phyloP scores from a whole-genome alignment of 805 yeast species.

The Komagataella ulmi region DNA sequence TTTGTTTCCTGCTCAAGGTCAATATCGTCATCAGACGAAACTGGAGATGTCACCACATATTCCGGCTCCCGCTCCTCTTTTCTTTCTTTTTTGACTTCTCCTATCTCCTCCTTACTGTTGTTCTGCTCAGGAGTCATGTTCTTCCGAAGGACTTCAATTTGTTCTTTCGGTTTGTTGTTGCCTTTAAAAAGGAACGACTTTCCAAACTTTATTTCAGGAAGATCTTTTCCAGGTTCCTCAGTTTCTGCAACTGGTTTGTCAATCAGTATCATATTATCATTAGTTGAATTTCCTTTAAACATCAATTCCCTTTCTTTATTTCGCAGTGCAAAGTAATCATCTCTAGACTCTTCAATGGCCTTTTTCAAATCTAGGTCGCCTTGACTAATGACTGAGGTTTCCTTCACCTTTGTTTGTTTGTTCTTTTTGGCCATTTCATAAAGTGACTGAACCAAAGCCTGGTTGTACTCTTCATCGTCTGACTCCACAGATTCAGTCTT shows the following conservation, averaged over 20 bases:
- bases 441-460: constrained; percentile 17
- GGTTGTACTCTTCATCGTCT: constrained; percentile 7
- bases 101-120: constrained; percentile 3
- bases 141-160: not conserved
- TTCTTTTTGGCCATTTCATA: constrained; percentile 17
- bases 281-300: constrained; percentile 4
- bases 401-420: constrained; percentile 6
- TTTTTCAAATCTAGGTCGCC: constrained; percentile 17
- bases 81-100: not conserved
- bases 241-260: constrained; percentile 8
- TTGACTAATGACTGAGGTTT: not conserved
- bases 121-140: constrained; percentile 1
- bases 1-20: constrained; percentile 9
- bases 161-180: not conserved
- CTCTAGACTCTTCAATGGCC: constrained; percentile 35
- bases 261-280: constrained; percentile 11
- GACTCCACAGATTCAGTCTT: constrained; percentile 2
- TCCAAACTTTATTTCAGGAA: constrained; percentile 1
- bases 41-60: constrained; percentile 2
- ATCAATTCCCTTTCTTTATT: constrained; percentile 13
- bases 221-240: not conserved
- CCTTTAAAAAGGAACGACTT: constrained; percentile 3
- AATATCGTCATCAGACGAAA: constrained; percentile 3
- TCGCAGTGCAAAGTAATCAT: constrained; percentile 21
- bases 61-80: not conserved